These are phyloP conservation scores for Cerrena zonata DNA, from an alignment of 1,284 basidiomycete species.

Conservation along the genomic window DNA sequence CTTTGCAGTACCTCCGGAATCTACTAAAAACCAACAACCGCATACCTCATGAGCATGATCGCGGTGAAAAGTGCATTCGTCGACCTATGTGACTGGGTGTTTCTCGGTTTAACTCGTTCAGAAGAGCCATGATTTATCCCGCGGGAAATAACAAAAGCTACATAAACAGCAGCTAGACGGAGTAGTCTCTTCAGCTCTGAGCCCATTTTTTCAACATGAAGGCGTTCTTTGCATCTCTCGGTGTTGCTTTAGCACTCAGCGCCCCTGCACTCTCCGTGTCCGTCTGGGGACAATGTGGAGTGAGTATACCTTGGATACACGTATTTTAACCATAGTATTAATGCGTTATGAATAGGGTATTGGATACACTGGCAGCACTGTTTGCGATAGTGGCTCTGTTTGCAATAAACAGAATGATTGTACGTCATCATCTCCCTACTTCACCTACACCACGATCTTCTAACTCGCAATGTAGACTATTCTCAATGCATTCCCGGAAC, in stretches of 20 bases:
- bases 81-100: not conserved
- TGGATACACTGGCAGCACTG: slow-evolving; percentile 24
- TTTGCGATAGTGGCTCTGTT: slow-evolving; percentile 23
- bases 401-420: slow-evolving; percentile 24
- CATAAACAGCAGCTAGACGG: not conserved
- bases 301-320: slow-evolving; percentile 12
- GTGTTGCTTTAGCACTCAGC: slow-evolving; percentile 23
- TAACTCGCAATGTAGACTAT: slow-evolving; percentile 18
- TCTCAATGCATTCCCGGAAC: slow-evolving; percentile 24
- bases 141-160: not conserved
- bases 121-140: not conserved
- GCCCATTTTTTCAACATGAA: slow-evolving; percentile 14
- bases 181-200: not conserved
- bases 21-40: not conserved
- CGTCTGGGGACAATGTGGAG: slow-evolving; percentile 30
- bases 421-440: slow-evolving; percentile 10
- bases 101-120: not conserved
- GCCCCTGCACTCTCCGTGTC: slow-evolving; percentile 22
- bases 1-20: not conserved
- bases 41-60: not conserved
- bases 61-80: not conserved
- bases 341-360: slow-evolving; percentile 17
- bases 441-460: not conserved
- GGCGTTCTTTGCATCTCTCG: slow-evolving; percentile 20
- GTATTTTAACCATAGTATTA: not conserved